Evolutionary conservation across 345 rosid genomes (phyloP).

Genomic region (Camelina laxa): DNA sequence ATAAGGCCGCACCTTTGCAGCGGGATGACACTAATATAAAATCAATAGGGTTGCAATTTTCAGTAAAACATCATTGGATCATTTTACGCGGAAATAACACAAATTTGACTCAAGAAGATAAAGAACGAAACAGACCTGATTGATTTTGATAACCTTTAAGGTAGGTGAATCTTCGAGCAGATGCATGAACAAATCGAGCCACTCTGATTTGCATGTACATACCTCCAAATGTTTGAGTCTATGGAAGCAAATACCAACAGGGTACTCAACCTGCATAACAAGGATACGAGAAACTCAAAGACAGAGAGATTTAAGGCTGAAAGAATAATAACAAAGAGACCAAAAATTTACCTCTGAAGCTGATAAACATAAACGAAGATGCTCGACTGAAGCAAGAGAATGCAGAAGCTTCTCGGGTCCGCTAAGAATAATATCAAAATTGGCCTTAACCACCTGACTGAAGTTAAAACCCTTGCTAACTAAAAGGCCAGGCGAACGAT

Average conservation of each 20-base stretch:
- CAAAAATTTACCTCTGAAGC: slow-evolving; percentile 17
- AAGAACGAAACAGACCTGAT: slow-evolving; percentile 17
- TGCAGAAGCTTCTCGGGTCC: slow-evolving; percentile 20
- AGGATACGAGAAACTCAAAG: background rate
- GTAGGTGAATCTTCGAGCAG: slow-evolving; percentile 30
- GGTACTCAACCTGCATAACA: slow-evolving; percentile 25
- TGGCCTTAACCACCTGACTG: too few species aligned
- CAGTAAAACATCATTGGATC: background rate
- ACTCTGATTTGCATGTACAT: slow-evolving; percentile 32
- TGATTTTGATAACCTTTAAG: slow-evolving; percentile 31
- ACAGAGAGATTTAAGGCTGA: background rate
- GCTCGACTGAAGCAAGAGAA: slow-evolving; percentile 19
- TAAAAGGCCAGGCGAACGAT: too few species aligned
- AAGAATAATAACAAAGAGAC: background rate
- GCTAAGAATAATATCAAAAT: background rate
- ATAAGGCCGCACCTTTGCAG: background rate
- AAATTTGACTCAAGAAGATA: background rate
- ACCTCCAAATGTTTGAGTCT: slow-evolving; percentile 27
- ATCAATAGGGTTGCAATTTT: background rate
- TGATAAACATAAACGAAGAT: slow-evolving; percentile 33
- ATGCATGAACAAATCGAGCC: slow-evolving; percentile 27
- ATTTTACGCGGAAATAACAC: background rate
- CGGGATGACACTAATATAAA: slow-evolving; percentile 17
- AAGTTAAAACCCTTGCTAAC: too few species aligned
- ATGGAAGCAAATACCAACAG: slow-evolving; percentile 20